Percentiles rank a stretch among this genome's conserved stretches.
Evolutionary conservation across 1,284 basidiomycete genomes (phyloP).

Genomic region (Sanghuangporus sanghuang): DNA sequence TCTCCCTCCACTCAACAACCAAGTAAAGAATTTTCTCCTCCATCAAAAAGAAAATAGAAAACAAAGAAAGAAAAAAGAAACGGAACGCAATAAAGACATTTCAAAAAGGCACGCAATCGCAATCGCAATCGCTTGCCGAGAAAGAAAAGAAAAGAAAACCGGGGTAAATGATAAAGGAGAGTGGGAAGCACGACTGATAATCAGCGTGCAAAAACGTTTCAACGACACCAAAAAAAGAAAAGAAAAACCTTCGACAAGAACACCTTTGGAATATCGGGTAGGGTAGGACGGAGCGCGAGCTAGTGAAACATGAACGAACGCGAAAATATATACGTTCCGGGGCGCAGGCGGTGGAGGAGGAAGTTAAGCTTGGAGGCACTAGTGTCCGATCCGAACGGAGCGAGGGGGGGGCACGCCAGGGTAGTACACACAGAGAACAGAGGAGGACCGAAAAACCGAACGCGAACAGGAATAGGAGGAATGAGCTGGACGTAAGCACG

Average conservation of each 20-base stretch:
- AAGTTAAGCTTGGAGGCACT: not conserved
- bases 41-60: not conserved
- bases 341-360: not conserved
- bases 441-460: slow-evolving; percentile 18
- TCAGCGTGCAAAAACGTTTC: not conserved
- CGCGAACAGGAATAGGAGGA: not conserved
- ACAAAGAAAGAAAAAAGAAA: not conserved
- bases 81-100: slow-evolving; percentile 10
- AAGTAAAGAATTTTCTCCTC: too few species aligned
- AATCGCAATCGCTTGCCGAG: not conserved
- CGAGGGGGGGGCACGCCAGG: slow-evolving; percentile 1
- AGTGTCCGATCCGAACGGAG: not conserved
- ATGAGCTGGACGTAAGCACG: not conserved
- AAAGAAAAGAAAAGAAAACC: slow-evolving; percentile 14
- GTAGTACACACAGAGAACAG: slow-evolving; percentile 15
- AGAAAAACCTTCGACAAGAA: not conserved
- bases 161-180: slow-evolving; percentile 6
- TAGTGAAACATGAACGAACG: not conserved
- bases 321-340: not conserved
- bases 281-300: not conserved
- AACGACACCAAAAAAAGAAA: not conserved
- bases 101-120: slow-evolving; percentile 5
- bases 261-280: not conserved
- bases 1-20: too few species aligned
- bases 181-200: slow-evolving; percentile 1